Evolutionary conservation across 441 rosid genomes (phyloP), one percentile per base, ranked within the genome.

Genomic region (Flueggea neowawraea): DNA sequence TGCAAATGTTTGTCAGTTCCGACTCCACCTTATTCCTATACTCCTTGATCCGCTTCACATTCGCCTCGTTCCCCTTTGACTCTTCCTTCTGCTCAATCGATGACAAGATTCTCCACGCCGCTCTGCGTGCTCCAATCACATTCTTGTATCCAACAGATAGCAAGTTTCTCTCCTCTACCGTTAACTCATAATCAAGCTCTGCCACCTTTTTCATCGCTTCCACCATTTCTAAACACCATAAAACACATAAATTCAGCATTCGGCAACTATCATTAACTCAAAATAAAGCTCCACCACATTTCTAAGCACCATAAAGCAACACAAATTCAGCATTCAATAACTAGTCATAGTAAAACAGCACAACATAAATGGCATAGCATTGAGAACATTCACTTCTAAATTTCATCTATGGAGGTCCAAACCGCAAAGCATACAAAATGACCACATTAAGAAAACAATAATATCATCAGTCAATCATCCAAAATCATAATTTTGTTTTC

Each of bases 141-240:
- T 75, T 71, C 71, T 75, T 71, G 58, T 65, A 75, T 11, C 73
- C 79, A 45, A 75, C 79, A 3, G 79, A 75, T 31, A 75, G 70
- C 4, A 71, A 59, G 53, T 71, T 75, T 58, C 71, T 66, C 67
- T 75, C 76, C 57, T 75, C 79, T 9, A 68, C 68, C 3, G 76
- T 60, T 64, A 72, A 44, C 33, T 75, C 73, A 43, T 57, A 48
- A 15, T 71, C 66, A 32, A 71, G 70, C 13, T 58, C 60, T 3
- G 72, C 75, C 8, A 66, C 71, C 36, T 62, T 69, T 62, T 66
- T 66, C 71, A 69, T 66, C 28, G 72, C 61, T 6, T 74, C 75
- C 41, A 74, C 78, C 78, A 74, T 70, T 66, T 74, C 78, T 74
- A 50, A 0, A 28, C 54, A 48, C 31, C 47, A 63, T 36, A 31